Conservation (phyloP, 805 yeast genomes). For the Candida peoriensis region DNA sequence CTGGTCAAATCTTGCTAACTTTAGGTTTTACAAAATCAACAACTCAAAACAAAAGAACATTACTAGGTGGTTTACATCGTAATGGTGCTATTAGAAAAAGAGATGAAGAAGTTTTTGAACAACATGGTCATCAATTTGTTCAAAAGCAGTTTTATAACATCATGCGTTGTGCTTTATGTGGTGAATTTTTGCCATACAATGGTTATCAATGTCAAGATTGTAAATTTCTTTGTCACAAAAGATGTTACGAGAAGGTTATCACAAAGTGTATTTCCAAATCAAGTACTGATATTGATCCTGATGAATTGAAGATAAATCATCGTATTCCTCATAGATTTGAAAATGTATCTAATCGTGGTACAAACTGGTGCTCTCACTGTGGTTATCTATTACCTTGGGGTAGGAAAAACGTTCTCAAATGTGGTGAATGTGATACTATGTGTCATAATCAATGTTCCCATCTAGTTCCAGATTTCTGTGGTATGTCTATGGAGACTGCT, state of each 20-base stretch:
- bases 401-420: conserved; percentile 83
- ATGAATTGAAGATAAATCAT: conserved; percentile 82
- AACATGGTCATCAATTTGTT: conserved; percentile 95
- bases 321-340: conserved; percentile 96
- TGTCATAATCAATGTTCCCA: conserved; percentile 92
- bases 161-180: conserved; percentile 97
- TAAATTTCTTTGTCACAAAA: conserved; percentile 73
- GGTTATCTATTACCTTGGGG: conserved; percentile 97
- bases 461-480: conserved; percentile 96
- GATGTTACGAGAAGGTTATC: conserved; percentile 74
- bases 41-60: conserved; percentile 38
- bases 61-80: conserved; percentile 73
- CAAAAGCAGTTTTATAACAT: conserved; percentile 93
- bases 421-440: conserved; percentile 91
- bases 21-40: conserved; percentile 74
- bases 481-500: conserved; percentile 97
- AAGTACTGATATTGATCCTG: conserved; percentile 61
- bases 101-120: conserved; percentile 83
- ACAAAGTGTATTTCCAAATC: conserved; percentile 80
- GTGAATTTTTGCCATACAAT: conserved; percentile 85
- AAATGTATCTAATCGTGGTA: conserved; percentile 86
- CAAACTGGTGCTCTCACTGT: conserved; percentile 99
- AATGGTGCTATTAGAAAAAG: conserved; percentile 97
- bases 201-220: conserved; percentile 87
- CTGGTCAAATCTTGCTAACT: conserved; percentile 80